phyloP scores from a whole-genome alignment of 352 stramenopile genomes.

The Phytophthora cryptogea region DNA sequence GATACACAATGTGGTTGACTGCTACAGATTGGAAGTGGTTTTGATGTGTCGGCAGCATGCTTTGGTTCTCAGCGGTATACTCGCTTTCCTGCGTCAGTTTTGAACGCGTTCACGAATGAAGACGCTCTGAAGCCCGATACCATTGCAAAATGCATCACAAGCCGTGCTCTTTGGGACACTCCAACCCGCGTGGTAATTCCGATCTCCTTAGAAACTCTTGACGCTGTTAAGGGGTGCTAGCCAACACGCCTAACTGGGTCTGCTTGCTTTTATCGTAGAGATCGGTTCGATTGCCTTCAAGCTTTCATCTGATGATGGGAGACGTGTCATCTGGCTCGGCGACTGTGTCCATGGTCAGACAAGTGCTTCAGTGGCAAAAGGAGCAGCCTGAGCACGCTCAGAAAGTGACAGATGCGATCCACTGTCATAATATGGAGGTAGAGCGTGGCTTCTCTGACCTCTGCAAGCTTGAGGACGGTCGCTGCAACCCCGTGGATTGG shows the following conservation, averaged over 20 bases:
- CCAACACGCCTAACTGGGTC: slow-evolving; percentile 3
- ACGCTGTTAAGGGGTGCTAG: background rate
- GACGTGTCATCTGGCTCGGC: slow-evolving; percentile 95
- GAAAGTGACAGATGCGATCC: slow-evolving; percentile 40
- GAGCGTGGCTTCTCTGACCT: slow-evolving; percentile 35
- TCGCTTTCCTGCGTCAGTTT: slow-evolving; percentile 75
- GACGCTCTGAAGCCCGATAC: slow-evolving; percentile 58
- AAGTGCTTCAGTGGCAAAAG: slow-evolving; percentile 66
- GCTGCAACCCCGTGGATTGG: slow-evolving; percentile 20
- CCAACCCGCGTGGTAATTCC: slow-evolving; percentile 46
- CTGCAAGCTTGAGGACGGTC: slow-evolving; percentile 27
- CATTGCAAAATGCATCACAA: slow-evolving; percentile 55
- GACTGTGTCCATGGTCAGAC: slow-evolving; percentile 82
- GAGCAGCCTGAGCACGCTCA: slow-evolving; percentile 35
- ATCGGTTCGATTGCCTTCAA: slow-evolving; percentile 62
- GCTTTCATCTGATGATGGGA: slow-evolving; percentile 93
- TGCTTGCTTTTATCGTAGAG: slow-evolving; percentile 36
- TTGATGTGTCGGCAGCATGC: slow-evolving; percentile 95
- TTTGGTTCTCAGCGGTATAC: slow-evolving; percentile 96
- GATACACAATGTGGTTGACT: background rate
- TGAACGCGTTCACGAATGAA: slow-evolving; percentile 54
- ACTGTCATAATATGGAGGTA: slow-evolving; percentile 42
- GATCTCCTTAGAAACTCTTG: background rate
- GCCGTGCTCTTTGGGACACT: slow-evolving; percentile 52
- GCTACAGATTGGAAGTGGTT: slow-evolving; percentile 94